These are phyloP conservation scores for Beauveria varroae DNA, from an alignment of 2,329 filamentous ascomycete genomes.

Conservation along the genomic window DNA sequence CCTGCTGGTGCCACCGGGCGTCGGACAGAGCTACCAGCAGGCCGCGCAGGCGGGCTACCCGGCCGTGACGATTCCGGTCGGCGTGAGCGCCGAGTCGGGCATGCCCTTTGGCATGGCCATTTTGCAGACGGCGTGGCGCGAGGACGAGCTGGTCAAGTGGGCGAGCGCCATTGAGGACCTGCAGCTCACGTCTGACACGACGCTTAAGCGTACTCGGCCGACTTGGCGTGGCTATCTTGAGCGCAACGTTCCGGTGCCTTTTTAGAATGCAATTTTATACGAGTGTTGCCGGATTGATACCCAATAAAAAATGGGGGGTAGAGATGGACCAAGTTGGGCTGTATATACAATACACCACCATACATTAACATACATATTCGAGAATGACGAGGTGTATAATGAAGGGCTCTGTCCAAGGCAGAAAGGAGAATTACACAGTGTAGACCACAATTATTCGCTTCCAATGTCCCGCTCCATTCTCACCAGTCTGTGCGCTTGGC, in stretches of 20 bases:
- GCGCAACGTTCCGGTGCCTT: conserved; percentile 35
- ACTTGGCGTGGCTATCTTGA: conserved; percentile 44
- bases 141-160: conserved; percentile 46
- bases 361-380: no score
- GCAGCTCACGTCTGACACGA: conserved; percentile 33
- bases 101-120: conserved; percentile 57
- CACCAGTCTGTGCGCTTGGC: no score
- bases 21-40: conserved; percentile 60
- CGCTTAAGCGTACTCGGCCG: conserved; percentile 41
- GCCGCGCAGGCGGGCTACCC: conserved; percentile 72
- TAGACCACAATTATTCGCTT: no score
- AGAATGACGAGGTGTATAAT: no score
- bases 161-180: conserved; percentile 54
- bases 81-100: conserved; percentile 43
- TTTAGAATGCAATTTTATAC: conserved; percentile 10
- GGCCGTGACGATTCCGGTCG: conserved; percentile 60
- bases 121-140: conserved; percentile 48
- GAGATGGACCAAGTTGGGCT: not conserved
- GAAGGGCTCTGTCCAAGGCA: no score
- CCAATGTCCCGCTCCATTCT: no score
- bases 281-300: no score
- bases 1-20: conserved; percentile 60
- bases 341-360: not conserved
- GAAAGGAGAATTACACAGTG: no score
- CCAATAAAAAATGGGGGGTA: no score